These are phyloP conservation scores for Fusarium musae DNA, from an alignment of 2,329 filamentous ascomycete species.

Conservation along the genomic window DNA sequence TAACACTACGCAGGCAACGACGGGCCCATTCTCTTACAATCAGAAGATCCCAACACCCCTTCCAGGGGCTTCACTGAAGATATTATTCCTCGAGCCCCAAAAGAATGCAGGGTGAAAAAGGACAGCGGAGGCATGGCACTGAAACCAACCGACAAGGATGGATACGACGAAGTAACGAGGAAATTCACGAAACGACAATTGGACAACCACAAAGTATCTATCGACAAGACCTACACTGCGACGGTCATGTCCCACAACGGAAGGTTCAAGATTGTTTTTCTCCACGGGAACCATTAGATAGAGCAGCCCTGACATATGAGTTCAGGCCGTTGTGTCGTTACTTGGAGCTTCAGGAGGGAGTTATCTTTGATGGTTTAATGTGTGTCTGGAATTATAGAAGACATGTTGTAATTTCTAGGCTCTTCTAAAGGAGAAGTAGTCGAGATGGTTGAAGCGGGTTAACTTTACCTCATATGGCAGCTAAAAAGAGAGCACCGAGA, in stretches of 20 bases:
- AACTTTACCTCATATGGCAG: not conserved
- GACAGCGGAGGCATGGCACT: constrained; percentile 17
- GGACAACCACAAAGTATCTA: constrained; percentile 15
- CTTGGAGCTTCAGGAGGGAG: not conserved
- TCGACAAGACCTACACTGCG: constrained; percentile 23
- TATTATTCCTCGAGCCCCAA: constrained; percentile 21
- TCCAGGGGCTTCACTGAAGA: constrained; percentile 22
- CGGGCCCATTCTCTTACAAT: constrained; percentile 22
- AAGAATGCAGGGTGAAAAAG: constrained; percentile 15
- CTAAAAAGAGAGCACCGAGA: constrained; percentile 15
- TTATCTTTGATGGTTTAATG: too few relatives aligned
- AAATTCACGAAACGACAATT: constrained; percentile 15
- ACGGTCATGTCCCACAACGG: constrained; percentile 33
- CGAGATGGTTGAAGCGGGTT: not conserved
- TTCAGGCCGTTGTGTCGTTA: not conserved
- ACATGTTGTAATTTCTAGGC: not conserved
- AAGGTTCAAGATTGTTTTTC: constrained; percentile 21
- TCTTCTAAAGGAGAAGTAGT: not conserved
- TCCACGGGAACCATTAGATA: constrained; percentile 22
- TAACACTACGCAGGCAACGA: constrained; percentile 29
- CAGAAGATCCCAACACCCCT: constrained; percentile 18
- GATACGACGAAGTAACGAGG: constrained; percentile 25
- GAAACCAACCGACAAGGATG: constrained; percentile 35
- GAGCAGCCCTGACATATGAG: not conserved
- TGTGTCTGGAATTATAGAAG: not conserved